Base-by-base conservation (phyloP, 257 asterid genomes). In the Lavandula angustifolia region DNA sequence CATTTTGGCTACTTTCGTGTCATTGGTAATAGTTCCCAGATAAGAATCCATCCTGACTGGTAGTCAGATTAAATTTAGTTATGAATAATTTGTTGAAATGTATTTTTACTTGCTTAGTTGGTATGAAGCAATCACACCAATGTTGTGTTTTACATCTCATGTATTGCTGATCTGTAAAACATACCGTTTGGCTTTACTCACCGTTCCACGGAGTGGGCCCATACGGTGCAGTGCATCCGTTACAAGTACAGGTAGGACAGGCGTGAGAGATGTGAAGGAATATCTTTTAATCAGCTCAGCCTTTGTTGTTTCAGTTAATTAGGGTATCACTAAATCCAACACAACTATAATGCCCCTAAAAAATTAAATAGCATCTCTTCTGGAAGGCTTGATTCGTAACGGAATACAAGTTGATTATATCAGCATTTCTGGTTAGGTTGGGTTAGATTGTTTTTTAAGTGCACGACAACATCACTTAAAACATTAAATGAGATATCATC, bases 151-250 rank as follows among this genome's bases (percentile, higher is more conserved):
- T 43, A 14, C 63, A 54, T 46, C 46, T 57, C 70, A 60, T 60
- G 3, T 49, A 49, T 42, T 8, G 12, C 57, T 62, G 38, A 52
- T 13, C 43, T 54, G 49, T 70, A 67, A 17, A 55, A 51, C 54
- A 34, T 17, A 7, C 2, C 10, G 18, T 9, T 50, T 71, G 55
- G 67, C 62, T 67, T 35, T 37, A 66, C 67, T 64, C 46, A 60
- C 51, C 50, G 38, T 52, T 37, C 53, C 33, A 49, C 16, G 31
- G 46, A 33, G 70, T 64, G 71, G 74, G 72, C 32, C 56, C 65
- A 43, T 65, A 7, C 50, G 58, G 53, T n/a, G 59, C 60, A 44
- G 46, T 52, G 73, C 61, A n/a, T 68, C 67, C 18, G 67, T 69
- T 42, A 60, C 62, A 18, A 16, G 17, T 53, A 64, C 72, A 57